Percentiles rank a stretch among this genome's conserved stretches.
phyloP scores from a whole-genome alignment of 352 stramenopile genomes.

The Phytopythium vexans region DNA sequence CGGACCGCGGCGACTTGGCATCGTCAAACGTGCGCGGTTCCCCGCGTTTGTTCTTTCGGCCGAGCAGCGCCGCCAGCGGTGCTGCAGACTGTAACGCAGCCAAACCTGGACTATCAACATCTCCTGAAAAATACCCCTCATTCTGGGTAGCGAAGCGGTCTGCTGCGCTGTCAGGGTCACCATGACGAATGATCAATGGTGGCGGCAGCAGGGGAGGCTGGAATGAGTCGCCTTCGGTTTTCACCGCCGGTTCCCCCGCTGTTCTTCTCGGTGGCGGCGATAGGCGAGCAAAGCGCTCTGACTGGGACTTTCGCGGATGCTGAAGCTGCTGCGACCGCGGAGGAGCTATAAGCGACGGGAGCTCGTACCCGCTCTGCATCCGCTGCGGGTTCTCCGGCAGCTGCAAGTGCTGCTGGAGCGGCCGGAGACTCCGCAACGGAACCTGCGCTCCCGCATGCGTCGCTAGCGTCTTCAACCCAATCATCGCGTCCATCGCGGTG shows the following conservation, averaged over 20 bases:
- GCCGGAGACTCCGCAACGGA: constrained; percentile 9
- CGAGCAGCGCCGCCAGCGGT: constrained; percentile 29
- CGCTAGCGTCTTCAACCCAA: constrained; percentile 29
- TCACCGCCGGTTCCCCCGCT: not conserved
- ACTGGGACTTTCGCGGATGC: no score
- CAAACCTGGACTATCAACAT: no score
- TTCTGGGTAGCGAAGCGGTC: no score
- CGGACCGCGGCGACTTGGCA: constrained; percentile 32
- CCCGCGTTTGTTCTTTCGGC: constrained; percentile 26
- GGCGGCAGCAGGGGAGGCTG: constrained; percentile 3
- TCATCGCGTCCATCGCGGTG: constrained; percentile 20
- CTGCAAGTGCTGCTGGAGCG: constrained; percentile 6
- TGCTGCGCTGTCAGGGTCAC: not conserved
- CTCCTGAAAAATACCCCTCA: no score
- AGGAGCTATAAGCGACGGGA: no score
- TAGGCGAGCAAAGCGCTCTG: no score
- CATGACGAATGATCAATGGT: not conserved
- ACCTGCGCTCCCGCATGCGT: constrained; percentile 17
- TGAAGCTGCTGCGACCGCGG: no score
- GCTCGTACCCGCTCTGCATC: not conserved
- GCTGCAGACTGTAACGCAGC: not conserved
- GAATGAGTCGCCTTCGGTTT: not conserved
- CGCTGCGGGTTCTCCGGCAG: not conserved
- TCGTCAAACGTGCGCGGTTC: constrained; percentile 22
- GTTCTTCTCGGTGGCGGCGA: not conserved